phyloP scores from a whole-genome alignment of 768 basidiomycete species.

The Inosperma sp. region DNA sequence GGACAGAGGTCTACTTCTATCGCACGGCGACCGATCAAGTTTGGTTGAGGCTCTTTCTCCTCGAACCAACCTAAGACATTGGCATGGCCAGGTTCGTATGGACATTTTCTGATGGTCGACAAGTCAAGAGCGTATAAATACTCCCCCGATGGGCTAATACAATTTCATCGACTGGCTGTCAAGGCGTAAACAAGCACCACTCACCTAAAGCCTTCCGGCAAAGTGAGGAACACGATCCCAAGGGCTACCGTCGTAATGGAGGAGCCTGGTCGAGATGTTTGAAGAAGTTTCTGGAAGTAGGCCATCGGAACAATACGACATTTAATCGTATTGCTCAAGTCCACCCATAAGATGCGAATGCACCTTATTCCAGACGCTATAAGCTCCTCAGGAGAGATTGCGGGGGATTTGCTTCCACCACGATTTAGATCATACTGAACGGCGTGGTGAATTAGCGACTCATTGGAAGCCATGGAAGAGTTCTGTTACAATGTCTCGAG shows the following conservation, averaged over 20 bases:
- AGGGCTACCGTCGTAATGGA: conserved; percentile 43
- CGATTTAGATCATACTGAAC: neutral
- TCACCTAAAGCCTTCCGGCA: conserved; percentile 45
- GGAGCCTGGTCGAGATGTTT: conserved; percentile 49
- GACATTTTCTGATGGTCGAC: conserved; percentile 46
- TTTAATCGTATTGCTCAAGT: conserved; percentile 54
- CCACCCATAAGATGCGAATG: conserved; percentile 64
- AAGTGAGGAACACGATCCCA: conserved; percentile 45
- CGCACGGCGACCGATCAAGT: conserved; percentile 27
- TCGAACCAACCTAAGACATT: conserved; percentile 67
- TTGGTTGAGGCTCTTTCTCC: conserved; percentile 44
- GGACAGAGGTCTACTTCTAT: conserved; percentile 54
- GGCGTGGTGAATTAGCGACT: neutral
- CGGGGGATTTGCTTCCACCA: neutral
- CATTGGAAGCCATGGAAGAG: neutral
- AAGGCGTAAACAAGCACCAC: conserved; percentile 13
- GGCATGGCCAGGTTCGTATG: conserved; percentile 58
- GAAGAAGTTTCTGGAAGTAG: conserved; percentile 51
- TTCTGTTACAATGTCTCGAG: too few relatives aligned
- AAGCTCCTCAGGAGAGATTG: conserved; percentile 6
- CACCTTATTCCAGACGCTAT: conserved; percentile 26
- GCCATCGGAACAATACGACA: conserved; percentile 54
- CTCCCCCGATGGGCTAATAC: conserved; percentile 46
- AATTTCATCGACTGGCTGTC: conserved; percentile 29
- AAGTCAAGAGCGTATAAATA: conserved; percentile 57